phyloP scores from a whole-genome alignment of 306 rosid genomes.

The Begonia loranthoides region DNA sequence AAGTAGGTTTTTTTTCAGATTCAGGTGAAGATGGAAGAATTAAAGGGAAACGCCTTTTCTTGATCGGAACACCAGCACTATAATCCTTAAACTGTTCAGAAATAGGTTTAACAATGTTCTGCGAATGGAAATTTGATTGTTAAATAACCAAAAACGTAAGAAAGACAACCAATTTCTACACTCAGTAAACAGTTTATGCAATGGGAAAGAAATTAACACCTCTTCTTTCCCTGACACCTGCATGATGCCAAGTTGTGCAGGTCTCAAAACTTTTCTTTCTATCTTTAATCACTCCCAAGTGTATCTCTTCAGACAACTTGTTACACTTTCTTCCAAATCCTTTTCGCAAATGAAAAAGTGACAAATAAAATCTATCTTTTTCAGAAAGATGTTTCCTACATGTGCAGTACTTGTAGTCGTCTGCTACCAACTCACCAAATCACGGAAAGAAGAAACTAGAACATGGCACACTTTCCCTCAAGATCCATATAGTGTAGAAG shows the following conservation, averaged over 20 bases:
- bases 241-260: constrained; percentile 43
- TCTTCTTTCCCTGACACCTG: constrained; percentile 74
- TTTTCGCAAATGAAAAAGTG: too few relatives aligned
- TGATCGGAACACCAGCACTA: constrained; percentile 84
- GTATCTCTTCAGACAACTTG: neutral
- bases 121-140: constrained; percentile 55
- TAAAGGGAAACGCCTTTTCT: constrained; percentile 74
- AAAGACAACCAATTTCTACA: constrained; percentile 21
- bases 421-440: too few relatives aligned
- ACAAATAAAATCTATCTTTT: too few relatives aligned
- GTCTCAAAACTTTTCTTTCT: constrained; percentile 5
- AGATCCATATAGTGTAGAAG: too few relatives aligned
- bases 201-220: constrained; percentile 48
- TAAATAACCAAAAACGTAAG: constrained; percentile 32
- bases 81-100: constrained; percentile 53
- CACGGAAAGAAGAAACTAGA: too few relatives aligned
- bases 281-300: neutral
- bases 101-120: constrained; percentile 67
- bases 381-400: neutral
- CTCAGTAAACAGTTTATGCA: constrained; percentile 37
- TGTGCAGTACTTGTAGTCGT: neutral
- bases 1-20: constrained; percentile 33
- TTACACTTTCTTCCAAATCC: neutral
- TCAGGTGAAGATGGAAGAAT: constrained; percentile 41
- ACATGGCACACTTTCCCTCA: too few relatives aligned